Conservation (phyloP, 202 grass and related monocot genomes). For the Dendrocalamus latiflorus region DNA sequence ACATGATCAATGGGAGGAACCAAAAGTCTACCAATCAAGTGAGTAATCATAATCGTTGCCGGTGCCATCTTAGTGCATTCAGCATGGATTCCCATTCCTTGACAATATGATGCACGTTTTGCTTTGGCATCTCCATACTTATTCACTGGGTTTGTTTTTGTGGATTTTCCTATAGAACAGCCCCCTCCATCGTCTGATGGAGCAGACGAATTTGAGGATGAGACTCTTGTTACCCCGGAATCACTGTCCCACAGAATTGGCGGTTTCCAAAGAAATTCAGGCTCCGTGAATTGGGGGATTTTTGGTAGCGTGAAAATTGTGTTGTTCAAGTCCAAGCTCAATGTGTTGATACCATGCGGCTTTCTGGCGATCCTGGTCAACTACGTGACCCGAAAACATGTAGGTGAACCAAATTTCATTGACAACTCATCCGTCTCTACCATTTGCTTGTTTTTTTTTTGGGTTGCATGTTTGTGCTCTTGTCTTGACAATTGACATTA, state of each 20-base stretch:
- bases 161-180: constrained; percentile 41
- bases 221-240: constrained; percentile 28
- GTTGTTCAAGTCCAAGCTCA: constrained; percentile 61
- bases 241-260: neutral
- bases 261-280: constrained; percentile 5
- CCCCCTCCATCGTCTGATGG: neutral
- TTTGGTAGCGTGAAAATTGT: constrained; percentile 40
- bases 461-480: neutral
- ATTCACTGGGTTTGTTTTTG: constrained; percentile 23
- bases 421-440: neutral
- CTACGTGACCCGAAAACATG: constrained; percentile 39
- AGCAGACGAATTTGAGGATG: constrained; percentile 41
- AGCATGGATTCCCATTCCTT: neutral
- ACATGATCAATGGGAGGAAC: too few species aligned
- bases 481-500: neutral
- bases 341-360: constrained; percentile 60
- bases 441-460: neutral
- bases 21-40: constrained; percentile 15
- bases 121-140: constrained; percentile 4
- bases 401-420: neutral
- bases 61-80: neutral
- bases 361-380: constrained; percentile 53
- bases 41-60: neutral
- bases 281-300: constrained; percentile 1
- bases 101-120: neutral